phyloP scores from a whole-genome alignment of 139 green algal genomes.

The Penium margaritaceum region DNA sequence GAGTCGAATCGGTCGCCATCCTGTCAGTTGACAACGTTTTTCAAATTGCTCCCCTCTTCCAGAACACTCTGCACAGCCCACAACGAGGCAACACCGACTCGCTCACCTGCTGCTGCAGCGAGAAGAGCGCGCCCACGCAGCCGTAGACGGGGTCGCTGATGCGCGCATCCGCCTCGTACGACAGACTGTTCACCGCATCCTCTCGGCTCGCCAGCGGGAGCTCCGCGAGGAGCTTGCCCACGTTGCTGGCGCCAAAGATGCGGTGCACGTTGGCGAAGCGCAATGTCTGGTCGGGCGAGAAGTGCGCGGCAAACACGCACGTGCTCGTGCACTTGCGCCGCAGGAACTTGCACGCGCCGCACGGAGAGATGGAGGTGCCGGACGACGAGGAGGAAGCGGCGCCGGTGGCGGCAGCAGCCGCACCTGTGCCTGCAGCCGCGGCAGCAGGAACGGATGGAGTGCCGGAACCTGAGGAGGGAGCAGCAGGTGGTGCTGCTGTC shows the following conservation, averaged over 20 bases:
- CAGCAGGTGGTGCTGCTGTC: too few relatives aligned
- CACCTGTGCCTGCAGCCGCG: too few relatives aligned
- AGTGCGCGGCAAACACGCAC: constrained; percentile 33
- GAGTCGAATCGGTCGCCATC: neutral
- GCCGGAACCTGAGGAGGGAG: too few relatives aligned
- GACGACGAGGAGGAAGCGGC: neutral
- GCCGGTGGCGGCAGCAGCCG: neutral
- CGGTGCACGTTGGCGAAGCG: constrained; percentile 41
- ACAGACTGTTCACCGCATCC: constrained; percentile 41
- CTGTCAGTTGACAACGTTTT: too few relatives aligned
- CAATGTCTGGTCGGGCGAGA: constrained; percentile 33
- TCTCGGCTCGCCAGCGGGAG: constrained; percentile 24
- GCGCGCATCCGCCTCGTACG: constrained; percentile 41
- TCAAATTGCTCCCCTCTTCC: too few relatives aligned
- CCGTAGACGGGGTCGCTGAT: constrained; percentile 45
- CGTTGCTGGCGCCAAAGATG: constrained; percentile 33
- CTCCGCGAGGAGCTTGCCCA: constrained; percentile 37
- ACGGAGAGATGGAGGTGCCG: constrained; percentile 16
- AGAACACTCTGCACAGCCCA: too few relatives aligned
- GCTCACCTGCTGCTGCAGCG: constrained; percentile 40
- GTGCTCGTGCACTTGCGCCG: constrained; percentile 36
- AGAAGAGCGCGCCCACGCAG: constrained; percentile 40
- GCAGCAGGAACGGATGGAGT: too few relatives aligned
- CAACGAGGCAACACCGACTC: too few relatives aligned
- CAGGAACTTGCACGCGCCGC: constrained; percentile 40